Evolutionary conservation across 2,329 filamentous ascomycete genomes (phyloP).

Genomic region (Clonostachys byssicola): DNA sequence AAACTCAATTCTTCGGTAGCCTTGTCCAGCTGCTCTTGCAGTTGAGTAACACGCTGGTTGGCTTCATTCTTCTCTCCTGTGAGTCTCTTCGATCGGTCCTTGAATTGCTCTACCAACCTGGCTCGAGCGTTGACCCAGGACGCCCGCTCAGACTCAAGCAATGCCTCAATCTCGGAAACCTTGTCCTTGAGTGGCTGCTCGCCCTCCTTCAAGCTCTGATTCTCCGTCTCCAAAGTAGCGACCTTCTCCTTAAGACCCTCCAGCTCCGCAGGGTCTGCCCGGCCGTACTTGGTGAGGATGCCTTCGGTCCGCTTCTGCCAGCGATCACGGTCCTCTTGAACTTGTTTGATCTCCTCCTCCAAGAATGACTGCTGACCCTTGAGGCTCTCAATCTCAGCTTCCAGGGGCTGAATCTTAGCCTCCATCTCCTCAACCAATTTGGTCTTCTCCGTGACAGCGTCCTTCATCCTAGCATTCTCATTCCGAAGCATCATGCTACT

Average conservation of each 20-base stretch:
- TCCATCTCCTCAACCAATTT: constrained; percentile 71
- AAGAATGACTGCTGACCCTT: constrained; percentile 78
- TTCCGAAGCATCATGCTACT: constrained; percentile 88
- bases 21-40: constrained; percentile 45
- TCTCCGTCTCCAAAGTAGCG: constrained; percentile 59
- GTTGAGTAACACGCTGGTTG: constrained; percentile 43
- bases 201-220: constrained; percentile 48
- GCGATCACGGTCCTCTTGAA: constrained; percentile 87
- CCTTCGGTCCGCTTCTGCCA: constrained; percentile 96
- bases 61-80: constrained; percentile 50
- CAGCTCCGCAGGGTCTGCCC: constrained; percentile 88
- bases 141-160: constrained; percentile 48
- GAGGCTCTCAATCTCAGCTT: constrained; percentile 74
- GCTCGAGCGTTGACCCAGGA: constrained; percentile 48
- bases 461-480: constrained; percentile 76
- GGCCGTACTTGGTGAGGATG: constrained; percentile 93
- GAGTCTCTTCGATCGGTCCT: constrained; percentile 52
- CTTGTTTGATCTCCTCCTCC: constrained; percentile 81
- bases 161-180: constrained; percentile 45
- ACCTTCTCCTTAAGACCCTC: constrained; percentile 83
- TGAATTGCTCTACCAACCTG: constrained; percentile 58
- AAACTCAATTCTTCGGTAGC: constrained; percentile 50
- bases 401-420: constrained; percentile 74
- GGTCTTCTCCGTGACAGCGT: constrained; percentile 70
- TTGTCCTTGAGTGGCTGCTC: constrained; percentile 49